These are phyloP conservation scores for Nymphaea colorata DNA, from an alignment of 164 flowering plant genomes.

Conservation along the genomic window DNA sequence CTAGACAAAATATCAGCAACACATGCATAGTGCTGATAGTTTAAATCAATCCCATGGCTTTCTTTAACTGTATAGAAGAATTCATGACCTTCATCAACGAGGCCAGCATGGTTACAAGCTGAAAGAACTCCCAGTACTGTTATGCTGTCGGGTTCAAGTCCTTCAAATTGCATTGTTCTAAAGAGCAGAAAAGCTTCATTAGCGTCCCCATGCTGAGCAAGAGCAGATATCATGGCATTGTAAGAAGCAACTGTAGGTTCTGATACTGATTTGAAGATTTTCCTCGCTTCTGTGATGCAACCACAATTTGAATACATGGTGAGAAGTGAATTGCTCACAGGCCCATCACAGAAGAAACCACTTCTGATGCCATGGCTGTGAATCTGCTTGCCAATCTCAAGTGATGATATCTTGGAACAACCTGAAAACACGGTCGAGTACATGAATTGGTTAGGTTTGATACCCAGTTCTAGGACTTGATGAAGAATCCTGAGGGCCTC, in stretches of 20 bases:
- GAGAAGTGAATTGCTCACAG: background rate
- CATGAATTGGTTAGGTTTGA: background rate
- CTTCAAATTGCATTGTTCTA: background rate
- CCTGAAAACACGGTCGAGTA: background rate
- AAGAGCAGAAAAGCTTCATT: background rate
- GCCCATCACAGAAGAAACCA: background rate
- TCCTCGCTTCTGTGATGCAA: background rate
- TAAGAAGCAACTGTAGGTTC: background rate
- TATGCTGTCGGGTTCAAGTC: background rate
- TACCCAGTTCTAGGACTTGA: background rate
- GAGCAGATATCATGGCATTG: conserved; percentile 4
- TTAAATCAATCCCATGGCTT: background rate
- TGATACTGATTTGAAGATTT: background rate
- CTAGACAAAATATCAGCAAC: background rate
- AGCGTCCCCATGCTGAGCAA: background rate
- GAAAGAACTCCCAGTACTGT: background rate
- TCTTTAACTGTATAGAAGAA: background rate
- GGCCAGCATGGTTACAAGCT: background rate
- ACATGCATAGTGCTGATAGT: background rate
- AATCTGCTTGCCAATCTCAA: background rate
- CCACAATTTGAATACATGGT: background rate
- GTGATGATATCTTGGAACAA: background rate
- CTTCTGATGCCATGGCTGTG: background rate
- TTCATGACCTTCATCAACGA: background rate
- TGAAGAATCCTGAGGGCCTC: background rate